Conservation (phyloP, 805 yeast genomes). For the Schwanniomyces polymorphus region DNA sequence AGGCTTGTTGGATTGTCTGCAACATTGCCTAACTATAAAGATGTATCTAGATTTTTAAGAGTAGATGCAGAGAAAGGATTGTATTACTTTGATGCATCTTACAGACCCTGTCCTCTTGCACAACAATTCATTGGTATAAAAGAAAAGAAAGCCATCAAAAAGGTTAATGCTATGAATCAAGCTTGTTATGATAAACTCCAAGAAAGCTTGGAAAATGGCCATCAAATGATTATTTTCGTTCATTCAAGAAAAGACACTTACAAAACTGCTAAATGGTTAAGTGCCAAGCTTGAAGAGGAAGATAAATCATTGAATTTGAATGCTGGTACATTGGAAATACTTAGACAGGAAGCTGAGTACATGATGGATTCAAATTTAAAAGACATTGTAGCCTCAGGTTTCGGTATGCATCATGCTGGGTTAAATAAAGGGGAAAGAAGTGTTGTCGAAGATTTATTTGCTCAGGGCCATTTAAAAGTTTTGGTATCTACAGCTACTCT, state of each 20-base stretch:
- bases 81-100: slow-evolving; percentile 80
- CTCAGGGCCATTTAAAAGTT: slow-evolving; percentile 82
- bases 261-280: slow-evolving; percentile 75
- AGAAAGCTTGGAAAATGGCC: slow-evolving; percentile 59
- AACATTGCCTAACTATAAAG: slow-evolving; percentile 83
- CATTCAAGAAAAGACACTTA: slow-evolving; percentile 93
- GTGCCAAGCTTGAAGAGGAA: slow-evolving; percentile 58
- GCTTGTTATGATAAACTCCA: slow-evolving; percentile 77
- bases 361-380: slow-evolving; percentile 55
- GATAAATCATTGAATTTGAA: slow-evolving; percentile 52
- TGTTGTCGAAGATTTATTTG: slow-evolving; percentile 80
- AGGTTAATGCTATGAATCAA: slow-evolving; percentile 80
- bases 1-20: slow-evolving; percentile 89
- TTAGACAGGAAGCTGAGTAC: slow-evolving; percentile 60
- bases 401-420: slow-evolving; percentile 94
- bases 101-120: slow-evolving; percentile 88
- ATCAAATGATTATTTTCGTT: slow-evolving; percentile 86
- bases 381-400: slow-evolving; percentile 65
- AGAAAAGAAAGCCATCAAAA: slow-evolving; percentile 76
- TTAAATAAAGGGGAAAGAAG: slow-evolving; percentile 70
- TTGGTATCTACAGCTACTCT: slow-evolving; percentile 89
- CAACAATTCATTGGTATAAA: slow-evolving; percentile 89
- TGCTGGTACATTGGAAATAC: slow-evolving; percentile 60
- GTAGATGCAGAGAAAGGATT: slow-evolving; percentile 60
- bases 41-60: slow-evolving; percentile 78